A percentile compares a stretch with the other conserved stretches of the same genome.
Evolutionary conservation across 495 filamentous ascomycete genomes (phyloP).

Genomic region (Podospora anserina): DNA sequence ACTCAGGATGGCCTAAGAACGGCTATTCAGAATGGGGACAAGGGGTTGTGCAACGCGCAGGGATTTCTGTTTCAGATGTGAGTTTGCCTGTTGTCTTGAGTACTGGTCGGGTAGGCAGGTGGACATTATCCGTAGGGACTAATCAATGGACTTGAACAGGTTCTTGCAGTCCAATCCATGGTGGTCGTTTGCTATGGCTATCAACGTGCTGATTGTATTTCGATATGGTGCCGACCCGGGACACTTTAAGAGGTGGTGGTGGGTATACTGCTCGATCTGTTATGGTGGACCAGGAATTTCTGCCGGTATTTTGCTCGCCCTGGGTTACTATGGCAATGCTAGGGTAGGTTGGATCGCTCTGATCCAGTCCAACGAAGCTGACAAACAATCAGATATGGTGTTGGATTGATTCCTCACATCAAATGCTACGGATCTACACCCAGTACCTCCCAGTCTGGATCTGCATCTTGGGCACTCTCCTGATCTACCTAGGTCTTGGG

Average conservation of each 20-base stretch:
- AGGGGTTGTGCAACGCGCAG: slow-evolving; percentile 66
- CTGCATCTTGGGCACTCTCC: slow-evolving; percentile 59
- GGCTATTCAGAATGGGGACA: background rate
- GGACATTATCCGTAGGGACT: background rate
- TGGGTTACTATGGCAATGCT: background rate
- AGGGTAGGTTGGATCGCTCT: background rate
- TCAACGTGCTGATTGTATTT: slow-evolving; percentile 82
- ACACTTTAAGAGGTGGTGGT: slow-evolving; percentile 62
- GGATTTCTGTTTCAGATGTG: slow-evolving; percentile 66
- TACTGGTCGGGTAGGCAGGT: slow-evolving; percentile 23
- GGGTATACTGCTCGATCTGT: slow-evolving; percentile 65
- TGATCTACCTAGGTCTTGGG: slow-evolving; percentile 66
- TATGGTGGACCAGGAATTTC: slow-evolving; percentile 50
- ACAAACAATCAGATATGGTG: slow-evolving; percentile 60
- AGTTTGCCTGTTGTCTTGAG: slow-evolving; percentile 40
- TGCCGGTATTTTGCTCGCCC: background rate
- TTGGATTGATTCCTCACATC: slow-evolving; percentile 65
- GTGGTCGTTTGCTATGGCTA: slow-evolving; percentile 73
- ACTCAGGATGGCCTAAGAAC: slow-evolving; percentile 44
- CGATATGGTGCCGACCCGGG: slow-evolving; percentile 65
- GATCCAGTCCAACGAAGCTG: background rate
- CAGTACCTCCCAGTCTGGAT: slow-evolving; percentile 79
- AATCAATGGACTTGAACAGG: slow-evolving; percentile 30
- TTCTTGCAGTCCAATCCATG: slow-evolving; percentile 57
- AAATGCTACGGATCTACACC: slow-evolving; percentile 63